These are phyloP conservation scores for Austropuccinia psidii DNA, from an alignment of 1,284 basidiomycete genomes.

Conservation along the genomic window DNA sequence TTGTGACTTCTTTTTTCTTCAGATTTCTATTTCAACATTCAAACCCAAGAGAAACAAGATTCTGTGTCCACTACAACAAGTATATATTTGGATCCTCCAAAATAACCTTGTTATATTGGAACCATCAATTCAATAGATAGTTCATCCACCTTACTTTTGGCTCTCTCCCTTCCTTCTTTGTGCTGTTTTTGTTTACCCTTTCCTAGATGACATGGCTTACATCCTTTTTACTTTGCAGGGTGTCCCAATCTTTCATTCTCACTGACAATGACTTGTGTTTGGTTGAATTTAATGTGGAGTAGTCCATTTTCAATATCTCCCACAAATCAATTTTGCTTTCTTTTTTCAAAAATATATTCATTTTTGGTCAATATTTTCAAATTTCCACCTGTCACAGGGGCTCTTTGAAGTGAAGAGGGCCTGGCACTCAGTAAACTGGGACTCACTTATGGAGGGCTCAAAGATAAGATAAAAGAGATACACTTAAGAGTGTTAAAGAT, in stretches of 20 bases:
- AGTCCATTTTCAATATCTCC: too few relatives aligned
- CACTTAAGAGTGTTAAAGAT: too few relatives aligned
- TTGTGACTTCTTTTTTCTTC: not conserved
- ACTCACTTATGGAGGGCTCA: too few relatives aligned
- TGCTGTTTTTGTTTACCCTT: not conserved
- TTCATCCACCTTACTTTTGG: not conserved
- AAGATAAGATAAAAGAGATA: too few relatives aligned
- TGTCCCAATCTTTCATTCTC: not conserved
- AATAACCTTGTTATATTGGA: not conserved
- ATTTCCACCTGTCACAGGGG: too few relatives aligned
- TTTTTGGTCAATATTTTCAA: too few relatives aligned
- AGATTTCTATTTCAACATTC: not conserved
- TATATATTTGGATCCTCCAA: conserved; percentile 5
- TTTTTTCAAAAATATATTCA: too few relatives aligned
- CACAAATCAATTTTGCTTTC: not conserved
- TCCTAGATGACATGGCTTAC: not conserved
- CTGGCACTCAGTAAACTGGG: too few relatives aligned
- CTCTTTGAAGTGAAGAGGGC: too few relatives aligned
- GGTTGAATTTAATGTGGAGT: too few relatives aligned
- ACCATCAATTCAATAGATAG: not conserved
- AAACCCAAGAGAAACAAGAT: not conserved
- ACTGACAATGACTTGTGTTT: too few relatives aligned
- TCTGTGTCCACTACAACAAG: not conserved
- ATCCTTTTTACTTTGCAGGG: not conserved
- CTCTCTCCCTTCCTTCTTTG: too few relatives aligned